Conservation (phyloP, 345 rosid genomes). For the Boechera stricta region DNA sequence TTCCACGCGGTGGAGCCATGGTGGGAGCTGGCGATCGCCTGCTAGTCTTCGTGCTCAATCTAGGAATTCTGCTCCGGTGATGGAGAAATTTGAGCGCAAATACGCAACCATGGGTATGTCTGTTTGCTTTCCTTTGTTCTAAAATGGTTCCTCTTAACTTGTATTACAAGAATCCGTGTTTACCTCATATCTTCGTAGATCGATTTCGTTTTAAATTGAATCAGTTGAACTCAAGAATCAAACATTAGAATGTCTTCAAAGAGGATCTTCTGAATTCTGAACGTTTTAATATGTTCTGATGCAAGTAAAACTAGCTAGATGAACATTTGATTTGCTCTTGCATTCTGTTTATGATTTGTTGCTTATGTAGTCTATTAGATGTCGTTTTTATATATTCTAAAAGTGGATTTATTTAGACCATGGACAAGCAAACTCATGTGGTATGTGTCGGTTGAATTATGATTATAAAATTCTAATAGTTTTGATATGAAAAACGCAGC, state of each 20-base stretch:
- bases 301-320: not conserved
- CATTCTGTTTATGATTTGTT: not conserved
- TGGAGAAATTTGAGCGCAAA: slow-evolving; percentile 59
- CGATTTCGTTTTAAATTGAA: slow-evolving; percentile 5
- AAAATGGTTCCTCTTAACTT: slow-evolving; percentile 25
- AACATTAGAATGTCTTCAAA: too few species aligned
- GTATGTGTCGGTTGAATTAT: not conserved
- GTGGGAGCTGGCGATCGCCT: slow-evolving; percentile 49
- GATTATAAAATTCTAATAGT: slow-evolving; percentile 4
- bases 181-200: not conserved
- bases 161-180: slow-evolving; percentile 28
- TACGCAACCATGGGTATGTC: slow-evolving; percentile 63
- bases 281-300: not conserved
- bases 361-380: not conserved
- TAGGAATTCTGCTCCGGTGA: slow-evolving; percentile 48
- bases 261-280: not conserved
- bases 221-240: not conserved
- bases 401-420: not conserved
- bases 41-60: slow-evolving; percentile 54
- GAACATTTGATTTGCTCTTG: slow-evolving; percentile 22
- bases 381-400: too few species aligned
- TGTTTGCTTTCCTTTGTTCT: not conserved
- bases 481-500: slow-evolving; percentile 49
- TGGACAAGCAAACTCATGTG: not conserved
- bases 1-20: slow-evolving; percentile 52